Evolutionary conservation across 768 basidiomycete species (phyloP), one percentile per base, ranked within the genome.

Genomic region (Suillus fuscotomentosus): DNA sequence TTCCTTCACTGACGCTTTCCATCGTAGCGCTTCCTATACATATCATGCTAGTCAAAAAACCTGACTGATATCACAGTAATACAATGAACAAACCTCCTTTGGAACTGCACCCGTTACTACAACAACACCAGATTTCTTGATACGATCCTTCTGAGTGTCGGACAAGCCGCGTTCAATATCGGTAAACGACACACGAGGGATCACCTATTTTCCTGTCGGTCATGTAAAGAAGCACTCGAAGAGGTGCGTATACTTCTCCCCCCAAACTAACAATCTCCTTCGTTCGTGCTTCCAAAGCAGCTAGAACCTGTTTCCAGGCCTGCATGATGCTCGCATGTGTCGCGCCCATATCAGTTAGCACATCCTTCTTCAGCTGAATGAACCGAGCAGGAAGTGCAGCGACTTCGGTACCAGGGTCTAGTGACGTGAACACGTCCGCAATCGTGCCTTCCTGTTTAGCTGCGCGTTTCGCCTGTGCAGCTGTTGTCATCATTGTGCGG

Each of bases 101-200:
- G 83, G 78, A 1, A 92, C 81, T 1, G 82, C 89, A 5, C 84
- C 85, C 53, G 80, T 81, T 11, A 91, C 76, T 42, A 91, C 76
- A 10, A 88, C 79, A 14, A 82, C 80, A 1, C 91, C 90, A 0
- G 79, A 77, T 61, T 73, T 75, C 68, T 82, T 86, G 65, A 89
- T 82, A 5, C 72, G 69, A 14, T 78, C 70, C 17, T 79, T 72
- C 68, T 84, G 80, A 34, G 77, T 75, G 17, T 78, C 75, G 1
- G 86, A 82, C 22, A 88, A 69, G 8, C 88, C 86, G 2, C 65
- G 67, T 45, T 77, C 69, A 0, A 89, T 63, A 20, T 84, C 83
- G 3, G 66, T 63, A 64, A 83, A 87, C 0, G 72, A 65, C 3
- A 89, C 70, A 59, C 78, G 74, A 3, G 88, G 85, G n/a, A 90